Conservation (phyloP, 139 green algal genomes). For the Auxenochlorella pyrenoidosa region DNA sequence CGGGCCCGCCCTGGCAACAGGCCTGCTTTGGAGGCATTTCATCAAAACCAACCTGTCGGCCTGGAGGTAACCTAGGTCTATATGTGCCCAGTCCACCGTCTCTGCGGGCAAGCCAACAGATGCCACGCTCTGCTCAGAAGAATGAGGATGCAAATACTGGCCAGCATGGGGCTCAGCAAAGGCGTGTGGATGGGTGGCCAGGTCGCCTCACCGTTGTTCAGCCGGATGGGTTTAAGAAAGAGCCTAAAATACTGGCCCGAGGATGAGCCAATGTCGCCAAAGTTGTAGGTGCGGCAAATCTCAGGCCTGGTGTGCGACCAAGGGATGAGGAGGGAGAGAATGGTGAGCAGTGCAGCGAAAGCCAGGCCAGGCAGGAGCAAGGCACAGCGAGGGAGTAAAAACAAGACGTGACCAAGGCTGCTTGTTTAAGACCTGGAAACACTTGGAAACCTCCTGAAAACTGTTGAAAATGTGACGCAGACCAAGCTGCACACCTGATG, state of each 20-base stretch:
- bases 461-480: too few relatives aligned
- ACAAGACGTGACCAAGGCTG: too few relatives aligned
- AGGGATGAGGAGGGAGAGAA: background rate
- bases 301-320: slow-evolving; percentile 10
- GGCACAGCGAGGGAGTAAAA: too few relatives aligned
- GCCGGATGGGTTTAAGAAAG: slow-evolving; percentile 51
- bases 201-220: slow-evolving; percentile 32
- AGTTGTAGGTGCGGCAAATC: slow-evolving; percentile 65
- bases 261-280: slow-evolving; percentile 53
- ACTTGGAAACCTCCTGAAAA: too few relatives aligned
- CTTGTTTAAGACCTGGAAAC: too few relatives aligned
- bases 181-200: background rate
- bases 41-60: background rate
- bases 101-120: background rate
- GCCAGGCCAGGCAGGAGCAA: too few relatives aligned
- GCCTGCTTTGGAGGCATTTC: background rate
- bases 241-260: slow-evolving; percentile 53
- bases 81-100: slow-evolving; percentile 44
- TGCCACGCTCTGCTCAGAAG: too few relatives aligned
- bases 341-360: background rate
- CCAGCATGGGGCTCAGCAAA: background rate
- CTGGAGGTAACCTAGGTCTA: slow-evolving; percentile 47
- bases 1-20: too few relatives aligned
- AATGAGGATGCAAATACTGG: background rate
- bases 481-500: slow-evolving; percentile 34